A percentile compares a stretch with the other conserved stretches of the same genome.
phyloP scores from a whole-genome alignment of 148 eudicot species.

The Chenopodium berlandieri region DNA sequence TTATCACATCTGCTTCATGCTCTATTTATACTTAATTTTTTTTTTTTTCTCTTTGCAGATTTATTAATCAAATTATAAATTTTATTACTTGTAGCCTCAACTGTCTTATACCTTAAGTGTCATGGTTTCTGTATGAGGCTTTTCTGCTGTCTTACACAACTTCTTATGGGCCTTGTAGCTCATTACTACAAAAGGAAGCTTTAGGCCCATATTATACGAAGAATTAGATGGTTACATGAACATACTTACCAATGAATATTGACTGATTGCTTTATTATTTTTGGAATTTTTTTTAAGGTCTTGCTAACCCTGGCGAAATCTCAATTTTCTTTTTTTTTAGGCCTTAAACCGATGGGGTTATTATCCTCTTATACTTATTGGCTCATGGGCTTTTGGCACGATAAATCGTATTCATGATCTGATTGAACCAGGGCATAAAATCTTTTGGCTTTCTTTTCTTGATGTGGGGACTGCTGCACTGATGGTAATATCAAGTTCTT shows the following conservation, averaged over 20 bases:
- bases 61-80: background rate
- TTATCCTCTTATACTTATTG: constrained; percentile 94
- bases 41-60: background rate
- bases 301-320: constrained; percentile 8
- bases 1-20: background rate
- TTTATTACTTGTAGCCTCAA: background rate
- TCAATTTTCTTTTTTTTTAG: constrained; percentile 35
- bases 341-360: constrained; percentile 95
- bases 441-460: constrained; percentile 92
- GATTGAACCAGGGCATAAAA: constrained; percentile 81
- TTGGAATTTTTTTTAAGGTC: background rate
- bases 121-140: background rate
- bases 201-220: background rate
- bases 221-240: constrained; percentile 9
- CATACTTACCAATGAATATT: background rate
- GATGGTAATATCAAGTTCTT: constrained; percentile 54
- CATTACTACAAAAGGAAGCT: constrained; percentile 11
- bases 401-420: constrained; percentile 90
- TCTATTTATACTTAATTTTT: background rate
- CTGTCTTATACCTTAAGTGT: background rate
- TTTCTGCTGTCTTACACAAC: background rate
- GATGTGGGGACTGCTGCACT: constrained; percentile 97
- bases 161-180: background rate
- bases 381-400: constrained; percentile 96
- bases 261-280: background rate